These are phyloP conservation scores for Rubia peregrina DNA, from an alignment of 305 asterid genomes.

Conservation along the genomic window DNA sequence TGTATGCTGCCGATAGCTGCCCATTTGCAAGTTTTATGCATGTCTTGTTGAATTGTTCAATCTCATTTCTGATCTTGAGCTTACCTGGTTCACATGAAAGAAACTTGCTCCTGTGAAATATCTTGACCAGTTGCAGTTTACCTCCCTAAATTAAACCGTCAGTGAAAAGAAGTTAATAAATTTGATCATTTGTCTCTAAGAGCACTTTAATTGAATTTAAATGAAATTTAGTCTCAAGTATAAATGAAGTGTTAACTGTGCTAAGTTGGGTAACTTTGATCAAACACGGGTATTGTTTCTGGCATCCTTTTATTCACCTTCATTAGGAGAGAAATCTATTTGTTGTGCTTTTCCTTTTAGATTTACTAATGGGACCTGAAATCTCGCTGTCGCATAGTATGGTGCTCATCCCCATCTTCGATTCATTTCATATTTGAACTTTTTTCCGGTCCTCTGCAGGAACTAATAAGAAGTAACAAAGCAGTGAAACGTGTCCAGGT, in stretches of 20 bases:
- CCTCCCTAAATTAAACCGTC: background rate
- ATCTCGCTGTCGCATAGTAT: background rate
- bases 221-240: background rate
- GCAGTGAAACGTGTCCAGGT: slow-evolving; percentile 42
- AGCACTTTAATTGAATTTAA: background rate
- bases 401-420: background rate
- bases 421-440: background rate
- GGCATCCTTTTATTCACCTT: background rate
- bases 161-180: background rate
- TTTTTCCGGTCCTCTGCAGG: slow-evolving; percentile 30
- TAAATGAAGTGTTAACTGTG: background rate
- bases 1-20: background rate
- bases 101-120: background rate
- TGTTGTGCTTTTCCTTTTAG: background rate
- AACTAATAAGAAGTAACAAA: slow-evolving; percentile 29
- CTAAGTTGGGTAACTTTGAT: background rate
- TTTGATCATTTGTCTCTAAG: background rate
- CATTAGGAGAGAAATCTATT: no score
- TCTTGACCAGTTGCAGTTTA: background rate
- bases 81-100: background rate
- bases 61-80: background rate
- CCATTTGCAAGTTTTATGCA: background rate
- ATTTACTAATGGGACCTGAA: background rate
- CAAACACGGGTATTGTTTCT: background rate
- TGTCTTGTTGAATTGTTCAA: background rate